Evolutionary conservation across 169 alveolate genomes (phyloP).

Genomic region (Babesia microti): DNA sequence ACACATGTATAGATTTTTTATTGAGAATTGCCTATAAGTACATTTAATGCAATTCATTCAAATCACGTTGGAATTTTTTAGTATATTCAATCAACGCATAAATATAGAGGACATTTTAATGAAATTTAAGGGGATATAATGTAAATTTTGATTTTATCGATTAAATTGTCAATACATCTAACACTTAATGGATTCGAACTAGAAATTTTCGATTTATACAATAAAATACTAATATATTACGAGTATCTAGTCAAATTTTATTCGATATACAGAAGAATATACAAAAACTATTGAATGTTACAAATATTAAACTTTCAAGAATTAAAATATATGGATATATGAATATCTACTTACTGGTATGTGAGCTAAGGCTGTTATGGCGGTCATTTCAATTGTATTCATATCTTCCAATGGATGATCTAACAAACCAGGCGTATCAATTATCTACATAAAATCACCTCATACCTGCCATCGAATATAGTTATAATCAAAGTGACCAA

Average conservation of each 20-base stretch:
- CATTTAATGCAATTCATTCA: no score
- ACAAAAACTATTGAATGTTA: not conserved
- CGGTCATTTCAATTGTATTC: constrained; percentile 97
- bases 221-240: no score
- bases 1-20: no score
- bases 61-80: no score
- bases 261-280: not conserved
- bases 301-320: constrained; percentile 2
- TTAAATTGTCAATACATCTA: no score
- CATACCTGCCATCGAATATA: constrained; percentile 88
- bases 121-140: no score
- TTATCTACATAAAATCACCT: constrained; percentile 47
- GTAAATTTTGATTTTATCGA: no score
- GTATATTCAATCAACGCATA: no score
- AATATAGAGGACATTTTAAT: no score
- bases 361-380: constrained; percentile 98
- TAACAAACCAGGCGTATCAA: constrained; percentile 98
- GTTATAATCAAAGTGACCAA: constrained; percentile 98
- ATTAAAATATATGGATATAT: not conserved
- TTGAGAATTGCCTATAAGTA: no score
- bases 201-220: no score
- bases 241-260: not conserved
- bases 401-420: constrained; percentile 96
- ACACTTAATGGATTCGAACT: no score
- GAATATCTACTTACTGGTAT: constrained; percentile 73